Percentiles rank a stretch among this genome's conserved stretches.
Evolutionary conservation across 202 grass and related monocot genomes (phyloP).

Genomic region (Sporobolus alterniflorus): DNA sequence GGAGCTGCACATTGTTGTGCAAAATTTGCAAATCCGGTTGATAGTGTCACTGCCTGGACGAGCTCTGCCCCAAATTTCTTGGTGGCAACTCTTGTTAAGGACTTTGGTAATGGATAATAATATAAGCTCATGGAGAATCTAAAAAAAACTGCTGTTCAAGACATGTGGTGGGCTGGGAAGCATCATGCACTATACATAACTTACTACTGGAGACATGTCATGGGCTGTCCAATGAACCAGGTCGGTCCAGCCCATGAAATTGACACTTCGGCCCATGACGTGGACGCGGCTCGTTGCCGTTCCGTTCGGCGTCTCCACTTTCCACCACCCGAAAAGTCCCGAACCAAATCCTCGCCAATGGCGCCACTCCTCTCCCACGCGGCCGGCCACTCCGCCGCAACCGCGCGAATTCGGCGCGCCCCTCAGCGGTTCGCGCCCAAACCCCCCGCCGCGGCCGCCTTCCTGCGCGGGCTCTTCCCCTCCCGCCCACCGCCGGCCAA

Average conservation of each 20-base stretch:
- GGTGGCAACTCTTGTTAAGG: too few relatives aligned
- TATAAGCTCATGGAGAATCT: too few relatives aligned
- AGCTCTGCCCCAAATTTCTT: too few relatives aligned
- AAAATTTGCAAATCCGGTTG: too few relatives aligned
- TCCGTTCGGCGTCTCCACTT: not conserved
- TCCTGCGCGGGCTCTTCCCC: constrained; percentile 36
- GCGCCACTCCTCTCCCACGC: constrained; percentile 35
- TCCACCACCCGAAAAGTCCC: constrained; percentile 34
- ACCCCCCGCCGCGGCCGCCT: constrained; percentile 19
- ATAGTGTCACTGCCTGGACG: too few relatives aligned
- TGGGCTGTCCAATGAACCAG: not conserved
- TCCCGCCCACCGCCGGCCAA: constrained; percentile 49
- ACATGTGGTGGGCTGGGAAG: too few relatives aligned
- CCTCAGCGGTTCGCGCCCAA: not conserved
- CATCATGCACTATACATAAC: too few relatives aligned
- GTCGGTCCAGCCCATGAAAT: not conserved
- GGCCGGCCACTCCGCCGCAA: not conserved
- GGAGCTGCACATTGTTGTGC: too few relatives aligned
- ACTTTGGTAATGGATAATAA: too few relatives aligned
- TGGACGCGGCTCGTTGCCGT: not conserved
- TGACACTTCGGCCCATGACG: not conserved
- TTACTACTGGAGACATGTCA: not conserved
- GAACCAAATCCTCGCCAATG: constrained; percentile 46
- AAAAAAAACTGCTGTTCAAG: too few relatives aligned
- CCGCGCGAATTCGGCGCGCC: not conserved